Percentiles rank a stretch among this genome's conserved stretches.
Evolutionary conservation across 2,329 filamentous ascomycete species (phyloP).

Genomic region (Acephala macrosclerotiorum): DNA sequence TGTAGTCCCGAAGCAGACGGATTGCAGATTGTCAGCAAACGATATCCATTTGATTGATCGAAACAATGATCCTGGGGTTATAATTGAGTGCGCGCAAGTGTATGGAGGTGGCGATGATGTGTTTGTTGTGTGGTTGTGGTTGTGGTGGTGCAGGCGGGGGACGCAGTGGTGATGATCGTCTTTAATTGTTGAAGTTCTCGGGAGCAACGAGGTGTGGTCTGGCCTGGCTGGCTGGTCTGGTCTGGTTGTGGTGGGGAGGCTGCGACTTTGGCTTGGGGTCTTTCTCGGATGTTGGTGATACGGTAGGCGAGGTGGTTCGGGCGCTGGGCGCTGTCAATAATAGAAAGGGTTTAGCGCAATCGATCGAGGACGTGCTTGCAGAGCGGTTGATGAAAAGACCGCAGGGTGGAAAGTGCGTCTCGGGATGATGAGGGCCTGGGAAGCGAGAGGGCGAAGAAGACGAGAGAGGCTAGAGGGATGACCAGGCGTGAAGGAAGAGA

Average conservation of each 20-base stretch:
- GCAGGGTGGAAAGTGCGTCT: neutral
- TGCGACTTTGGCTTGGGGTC: neutral
- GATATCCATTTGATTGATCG: neutral
- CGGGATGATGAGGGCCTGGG: neutral
- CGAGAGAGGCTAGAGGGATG: neutral
- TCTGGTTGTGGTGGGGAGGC: conserved; percentile 9
- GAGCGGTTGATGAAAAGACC: too few relatives aligned
- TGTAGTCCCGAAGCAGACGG: conserved; percentile 1
- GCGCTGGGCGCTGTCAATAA: conserved; percentile 24
- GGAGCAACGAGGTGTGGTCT: neutral
- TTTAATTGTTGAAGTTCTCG: conserved; percentile 5
- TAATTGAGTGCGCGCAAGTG: neutral
- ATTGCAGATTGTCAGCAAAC: conserved; percentile 6
- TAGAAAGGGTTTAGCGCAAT: neutral
- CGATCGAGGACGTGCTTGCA: too few relatives aligned
- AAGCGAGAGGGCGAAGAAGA: neutral
- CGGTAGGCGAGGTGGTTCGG: conserved; percentile 11
- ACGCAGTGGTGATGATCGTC: conserved; percentile 2
- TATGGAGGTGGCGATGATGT: neutral
- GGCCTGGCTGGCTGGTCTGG: neutral
- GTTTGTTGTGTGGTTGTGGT: conserved; percentile 3
- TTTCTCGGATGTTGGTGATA: conserved; percentile 14
- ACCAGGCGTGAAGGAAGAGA: neutral
- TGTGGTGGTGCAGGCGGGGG: too few relatives aligned
- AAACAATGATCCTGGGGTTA: neutral